Evolutionary conservation across 78 protist genomes (phyloP).

Genomic region (Dictyostelium firmibasis): DNA sequence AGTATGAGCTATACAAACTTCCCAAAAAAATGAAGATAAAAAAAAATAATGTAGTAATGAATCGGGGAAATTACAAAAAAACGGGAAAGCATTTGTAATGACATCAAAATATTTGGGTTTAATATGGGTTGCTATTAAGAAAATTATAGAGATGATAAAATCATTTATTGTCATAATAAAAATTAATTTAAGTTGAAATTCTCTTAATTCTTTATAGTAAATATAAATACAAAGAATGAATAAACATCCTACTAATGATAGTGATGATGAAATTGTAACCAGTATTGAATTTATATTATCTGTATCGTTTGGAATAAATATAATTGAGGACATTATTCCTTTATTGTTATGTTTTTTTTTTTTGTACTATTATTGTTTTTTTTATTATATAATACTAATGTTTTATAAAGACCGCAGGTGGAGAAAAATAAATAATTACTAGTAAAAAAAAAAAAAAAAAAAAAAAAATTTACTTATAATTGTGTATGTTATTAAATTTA

Average conservation of each 20-base stretch:
- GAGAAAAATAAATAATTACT: no score
- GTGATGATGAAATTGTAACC: slow-evolving; percentile 22
- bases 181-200: slow-evolving; percentile 34
- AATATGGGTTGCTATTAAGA: slow-evolving; percentile 3
- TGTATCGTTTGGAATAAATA: slow-evolving; percentile 21
- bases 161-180: slow-evolving; percentile 57
- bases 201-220: slow-evolving; percentile 18
- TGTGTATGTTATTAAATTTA: no score
- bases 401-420: no score
- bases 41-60: slow-evolving; percentile 43
- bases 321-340: slow-evolving; percentile 33
- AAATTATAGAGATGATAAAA: slow-evolving; percentile 39
- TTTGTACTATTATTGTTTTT: no score
- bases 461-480: no score
- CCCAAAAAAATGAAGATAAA: slow-evolving; percentile 50
- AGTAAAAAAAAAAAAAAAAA: no score
- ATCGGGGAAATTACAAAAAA: slow-evolving; percentile 41
- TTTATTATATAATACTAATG: no score
- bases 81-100: background rate
- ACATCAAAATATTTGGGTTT: background rate
- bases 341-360: background rate
- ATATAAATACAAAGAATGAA: slow-evolving; percentile 17
- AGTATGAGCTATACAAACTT: slow-evolving; percentile 40
- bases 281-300: background rate
- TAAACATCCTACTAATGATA: slow-evolving; percentile 27